These are phyloP conservation scores for Fusarium fracticaudum DNA, from an alignment of 2,329 filamentous ascomycete species.

Conservation along the genomic window DNA sequence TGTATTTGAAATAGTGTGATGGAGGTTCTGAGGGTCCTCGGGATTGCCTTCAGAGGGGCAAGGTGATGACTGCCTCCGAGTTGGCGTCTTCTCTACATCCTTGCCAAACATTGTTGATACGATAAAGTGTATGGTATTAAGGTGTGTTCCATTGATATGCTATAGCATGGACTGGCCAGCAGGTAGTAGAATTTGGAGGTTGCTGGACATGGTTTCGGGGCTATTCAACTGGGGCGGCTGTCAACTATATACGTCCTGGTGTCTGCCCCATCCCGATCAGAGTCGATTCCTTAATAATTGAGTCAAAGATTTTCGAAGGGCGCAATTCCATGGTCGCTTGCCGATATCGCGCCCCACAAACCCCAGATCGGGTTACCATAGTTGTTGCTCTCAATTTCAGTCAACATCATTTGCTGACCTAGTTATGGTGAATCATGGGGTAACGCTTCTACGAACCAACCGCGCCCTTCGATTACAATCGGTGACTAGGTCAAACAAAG, in stretches of 20 bases:
- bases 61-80: constrained; percentile 2
- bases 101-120: constrained; percentile 31
- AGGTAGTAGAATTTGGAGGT: background rate
- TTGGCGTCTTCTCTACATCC: constrained; percentile 33
- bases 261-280: background rate
- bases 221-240: background rate
- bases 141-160: constrained; percentile 12
- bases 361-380: constrained; percentile 12
- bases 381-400: constrained; percentile 3
- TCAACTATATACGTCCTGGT: constrained; percentile 32
- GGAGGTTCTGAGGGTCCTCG: constrained; percentile 14
- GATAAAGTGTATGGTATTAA: background rate
- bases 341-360: constrained; percentile 38
- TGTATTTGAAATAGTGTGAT: constrained; percentile 39
- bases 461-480: constrained; percentile 17
- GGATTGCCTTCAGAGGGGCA: background rate
- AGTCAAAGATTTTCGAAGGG: constrained; percentile 19
- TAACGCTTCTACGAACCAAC: background rate
- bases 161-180: background rate
- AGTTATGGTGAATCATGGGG: background rate
- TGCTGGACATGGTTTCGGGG: background rate
- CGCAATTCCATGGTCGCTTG: constrained; percentile 14
- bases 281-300: background rate
- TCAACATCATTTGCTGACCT: constrained; percentile 10
- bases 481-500: background rate